Evolutionary conservation across 2,329 filamentous ascomycete genomes (phyloP).

Genomic region (Colletotrichum gigasporum): DNA sequence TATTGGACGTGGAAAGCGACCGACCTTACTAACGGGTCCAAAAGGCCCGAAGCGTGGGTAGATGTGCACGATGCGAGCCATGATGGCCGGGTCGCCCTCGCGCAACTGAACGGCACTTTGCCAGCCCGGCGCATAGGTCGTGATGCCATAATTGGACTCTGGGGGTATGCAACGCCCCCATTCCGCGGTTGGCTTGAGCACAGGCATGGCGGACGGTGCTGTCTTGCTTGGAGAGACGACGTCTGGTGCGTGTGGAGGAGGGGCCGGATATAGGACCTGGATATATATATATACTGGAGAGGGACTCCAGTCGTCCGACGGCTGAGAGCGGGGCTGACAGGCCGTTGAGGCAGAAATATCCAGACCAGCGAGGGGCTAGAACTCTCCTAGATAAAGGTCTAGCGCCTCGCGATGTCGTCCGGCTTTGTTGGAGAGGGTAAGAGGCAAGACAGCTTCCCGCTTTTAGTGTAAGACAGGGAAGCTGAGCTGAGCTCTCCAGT

Average conservation of each 20-base stretch:
- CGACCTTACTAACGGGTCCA: slow-evolving; percentile 45
- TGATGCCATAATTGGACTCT: slow-evolving; percentile 56
- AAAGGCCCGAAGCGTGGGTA: slow-evolving; percentile 58
- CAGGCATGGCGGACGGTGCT: slow-evolving; percentile 40
- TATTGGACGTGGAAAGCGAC: not conserved
- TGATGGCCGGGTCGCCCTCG: slow-evolving; percentile 48
- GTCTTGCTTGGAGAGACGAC: too few species aligned
- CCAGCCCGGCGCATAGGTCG: slow-evolving; percentile 56
- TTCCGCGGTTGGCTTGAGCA: slow-evolving; percentile 47
- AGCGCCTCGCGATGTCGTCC: not conserved
- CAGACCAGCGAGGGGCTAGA: not conserved
- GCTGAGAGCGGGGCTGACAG: too few species aligned
- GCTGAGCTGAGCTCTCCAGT: too few species aligned
- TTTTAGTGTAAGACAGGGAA: too few species aligned
- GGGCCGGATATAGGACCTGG: too few species aligned
- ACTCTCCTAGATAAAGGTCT: not conserved
- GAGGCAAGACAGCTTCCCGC: not conserved
- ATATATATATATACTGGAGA: too few species aligned
- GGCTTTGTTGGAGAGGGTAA: not conserved
- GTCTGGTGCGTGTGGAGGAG: too few species aligned
- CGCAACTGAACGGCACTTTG: slow-evolving; percentile 48
- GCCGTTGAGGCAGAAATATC: too few species aligned
- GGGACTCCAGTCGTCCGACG: too few species aligned
- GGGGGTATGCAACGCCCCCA: slow-evolving; percentile 58
- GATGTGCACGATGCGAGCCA: slow-evolving; percentile 50